Conservation (phyloP, 2,329 filamentous ascomycete genomes). For the Aureobasidium sp. region DNA sequence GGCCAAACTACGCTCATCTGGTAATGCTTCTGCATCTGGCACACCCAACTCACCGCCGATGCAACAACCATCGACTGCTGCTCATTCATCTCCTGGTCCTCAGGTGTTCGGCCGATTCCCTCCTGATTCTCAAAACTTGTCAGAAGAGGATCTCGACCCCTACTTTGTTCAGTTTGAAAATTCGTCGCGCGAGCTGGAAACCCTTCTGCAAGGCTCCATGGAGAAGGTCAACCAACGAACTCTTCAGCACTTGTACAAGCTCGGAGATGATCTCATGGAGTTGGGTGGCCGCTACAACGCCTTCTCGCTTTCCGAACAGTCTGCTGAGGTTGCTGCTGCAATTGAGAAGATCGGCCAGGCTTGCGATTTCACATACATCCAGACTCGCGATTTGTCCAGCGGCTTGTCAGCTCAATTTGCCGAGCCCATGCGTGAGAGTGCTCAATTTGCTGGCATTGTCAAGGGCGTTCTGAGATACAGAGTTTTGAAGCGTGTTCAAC, state of each 20-base stretch:
- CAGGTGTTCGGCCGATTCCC: constrained; percentile 77
- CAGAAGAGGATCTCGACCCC: constrained; percentile 85
- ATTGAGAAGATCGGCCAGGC: constrained; percentile 94
- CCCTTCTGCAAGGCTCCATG: constrained; percentile 82
- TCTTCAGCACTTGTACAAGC: constrained; percentile 72
- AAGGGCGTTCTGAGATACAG: constrained; percentile 81
- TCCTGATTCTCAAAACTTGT: constrained; percentile 65
- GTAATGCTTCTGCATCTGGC: constrained; percentile 39
- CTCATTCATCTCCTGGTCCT: constrained; percentile 51
- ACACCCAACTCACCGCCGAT: constrained; percentile 50
- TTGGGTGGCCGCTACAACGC: constrained; percentile 94
- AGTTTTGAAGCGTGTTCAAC: constrained; percentile 88
- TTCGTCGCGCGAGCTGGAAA: constrained; percentile 85
- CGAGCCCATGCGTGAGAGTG: constrained; percentile 95
- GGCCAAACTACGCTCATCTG: constrained; percentile 67
- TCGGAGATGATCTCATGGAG: constrained; percentile 84
- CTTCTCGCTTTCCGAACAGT: constrained; percentile 90
- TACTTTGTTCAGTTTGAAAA: constrained; percentile 93
- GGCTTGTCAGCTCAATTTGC: constrained; percentile 90
- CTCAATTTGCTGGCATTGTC: constrained; percentile 93
- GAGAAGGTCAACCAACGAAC: constrained; percentile 93
- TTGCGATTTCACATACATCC: constrained; percentile 91
- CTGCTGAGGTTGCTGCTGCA: constrained; percentile 77
- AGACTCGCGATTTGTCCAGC: constrained; percentile 82
- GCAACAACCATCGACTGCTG: constrained; percentile 46